Base-by-base conservation (phyloP, 1,284 basidiomycete species). In the Ceratobasidium sp. region DNA sequence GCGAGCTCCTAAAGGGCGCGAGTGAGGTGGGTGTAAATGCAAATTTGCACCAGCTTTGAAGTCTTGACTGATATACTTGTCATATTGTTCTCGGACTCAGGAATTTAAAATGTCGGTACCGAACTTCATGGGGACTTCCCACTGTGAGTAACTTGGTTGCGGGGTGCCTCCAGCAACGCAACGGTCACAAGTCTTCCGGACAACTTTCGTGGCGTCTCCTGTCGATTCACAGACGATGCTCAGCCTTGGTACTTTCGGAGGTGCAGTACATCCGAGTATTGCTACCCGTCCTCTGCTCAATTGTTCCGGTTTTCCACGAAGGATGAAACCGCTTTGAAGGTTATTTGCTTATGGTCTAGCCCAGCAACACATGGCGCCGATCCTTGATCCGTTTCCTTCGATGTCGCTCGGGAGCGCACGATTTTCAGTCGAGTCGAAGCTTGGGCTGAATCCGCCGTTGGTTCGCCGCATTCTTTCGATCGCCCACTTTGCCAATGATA, bases 331-430 rank as follows among this genome's bases (percentile, higher is more conserved):
- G 13, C 23, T 26, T 53, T 6, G 20, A 42, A 3, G 35, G 23
- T 20, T 42, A 2, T 23, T 11, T 33, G 15, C n/a, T 35, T 15
- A 42, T 45, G 7, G 23, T 26, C n/a, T 3, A 64, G 39, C 61
- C 23, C 61, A 28, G 15, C 23, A 13, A 42, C 23, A 26, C 28
- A 45, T 28, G 13, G 47, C n/a, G 11, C 26, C 28, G 23, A 31
- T 5, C 11, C 39, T 45, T 64, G 39, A 64, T 64, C 61, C 61
- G 61, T 61, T n/a, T 23, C 35, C 35, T 61, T 61, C 58, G 11
- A 61, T 33, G 54, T 5, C 58, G 20, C 20, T 8, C 35, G 17
- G 11, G 42, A 28, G n/a, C 39, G 10, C 23, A 28, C 47, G 39
- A 45, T 28, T 64, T 17, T 26, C 13, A 23, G 39, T 28, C 61